Conservation (phyloP, 2,329 filamentous ascomycete genomes). For the Penicillium aurantiogriseum region DNA sequence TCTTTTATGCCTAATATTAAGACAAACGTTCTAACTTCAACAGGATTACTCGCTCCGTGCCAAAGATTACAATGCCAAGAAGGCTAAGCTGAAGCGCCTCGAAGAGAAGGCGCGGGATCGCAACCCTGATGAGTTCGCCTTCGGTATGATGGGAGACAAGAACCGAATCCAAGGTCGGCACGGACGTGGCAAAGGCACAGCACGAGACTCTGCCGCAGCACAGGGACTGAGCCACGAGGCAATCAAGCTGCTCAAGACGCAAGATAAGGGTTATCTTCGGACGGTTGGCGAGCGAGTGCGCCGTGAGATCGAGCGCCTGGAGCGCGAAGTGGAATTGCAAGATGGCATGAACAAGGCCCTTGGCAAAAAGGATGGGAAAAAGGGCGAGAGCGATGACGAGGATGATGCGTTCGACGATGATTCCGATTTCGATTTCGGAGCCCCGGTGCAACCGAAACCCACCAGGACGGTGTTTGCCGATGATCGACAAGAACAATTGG, state of each 20-base stretch:
- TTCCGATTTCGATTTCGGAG: conserved; percentile 23
- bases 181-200: conserved; percentile 29
- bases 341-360: conserved; percentile 38
- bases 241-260: conserved; percentile 64
- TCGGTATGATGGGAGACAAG: conserved; percentile 59
- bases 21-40: conserved; percentile 2
- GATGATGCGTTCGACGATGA: conserved; percentile 26
- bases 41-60: conserved; percentile 65
- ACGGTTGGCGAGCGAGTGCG: conserved; percentile 57
- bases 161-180: conserved; percentile 46
- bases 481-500: conserved; percentile 36
- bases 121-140: conserved; percentile 66
- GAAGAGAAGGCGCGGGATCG: conserved; percentile 59
- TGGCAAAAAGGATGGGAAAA: conserved; percentile 21
- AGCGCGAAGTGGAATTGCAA: conserved; percentile 45
- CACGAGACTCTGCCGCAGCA: conserved; percentile 42
- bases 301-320: conserved; percentile 53
- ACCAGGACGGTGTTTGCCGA: conserved; percentile 43
- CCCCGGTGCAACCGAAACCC: conserved; percentile 24
- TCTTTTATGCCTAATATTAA: neutral
- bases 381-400: conserved; percentile 23
- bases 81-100: conserved; percentile 58
- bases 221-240: conserved; percentile 55
- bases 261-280: conserved; percentile 62
- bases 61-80: conserved; percentile 62